Conservation (phyloP, 495 filamentous ascomycete genomes). For the Aspergillus hancockii region DNA sequence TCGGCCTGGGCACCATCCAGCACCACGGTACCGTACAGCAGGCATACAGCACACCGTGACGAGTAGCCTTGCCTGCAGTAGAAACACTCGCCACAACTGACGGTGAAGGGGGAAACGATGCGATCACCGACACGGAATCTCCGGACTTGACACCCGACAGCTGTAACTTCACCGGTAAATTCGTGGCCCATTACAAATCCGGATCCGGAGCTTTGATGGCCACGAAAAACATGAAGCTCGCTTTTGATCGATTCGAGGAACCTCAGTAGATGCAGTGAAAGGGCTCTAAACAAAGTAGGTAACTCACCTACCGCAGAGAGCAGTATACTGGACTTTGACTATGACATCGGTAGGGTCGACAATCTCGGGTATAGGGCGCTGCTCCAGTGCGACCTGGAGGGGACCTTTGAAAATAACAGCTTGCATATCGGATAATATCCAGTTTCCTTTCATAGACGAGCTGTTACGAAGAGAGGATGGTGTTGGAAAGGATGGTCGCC, state of each 20-base stretch:
- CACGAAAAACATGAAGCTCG: constrained; percentile 79
- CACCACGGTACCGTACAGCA: constrained; percentile 66
- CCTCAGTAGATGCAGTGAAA: too few species aligned
- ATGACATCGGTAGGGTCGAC: constrained; percentile 12
- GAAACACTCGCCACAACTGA: constrained; percentile 68
- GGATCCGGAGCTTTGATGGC: constrained; percentile 57
- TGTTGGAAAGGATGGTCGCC: too few species aligned
- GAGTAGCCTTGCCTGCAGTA: constrained; percentile 60
- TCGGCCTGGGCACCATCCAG: constrained; percentile 86
- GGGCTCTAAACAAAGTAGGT: background rate
- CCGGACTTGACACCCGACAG: constrained; percentile 60
- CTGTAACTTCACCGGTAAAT: constrained; percentile 67
- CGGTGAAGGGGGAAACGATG: constrained; percentile 72
- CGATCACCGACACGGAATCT: constrained; percentile 67
- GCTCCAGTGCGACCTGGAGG: constrained; percentile 3
- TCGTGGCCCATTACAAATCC: constrained; percentile 62
- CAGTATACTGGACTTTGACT: constrained; percentile 11
- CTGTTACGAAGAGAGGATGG: too few species aligned
- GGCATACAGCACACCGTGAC: constrained; percentile 60
- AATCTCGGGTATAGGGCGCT: constrained; percentile 10
- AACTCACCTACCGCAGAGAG: constrained; percentile 11
- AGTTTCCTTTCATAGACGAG: too few species aligned
- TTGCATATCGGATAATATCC: too few species aligned
- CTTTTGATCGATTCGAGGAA: constrained; percentile 7
- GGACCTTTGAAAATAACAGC: constrained; percentile 11